A percentile compares a stretch with the other conserved stretches of the same genome.
Evolutionary conservation across 2,329 filamentous ascomycete genomes (phyloP).

Genomic region (Verticillium longisporum): DNA sequence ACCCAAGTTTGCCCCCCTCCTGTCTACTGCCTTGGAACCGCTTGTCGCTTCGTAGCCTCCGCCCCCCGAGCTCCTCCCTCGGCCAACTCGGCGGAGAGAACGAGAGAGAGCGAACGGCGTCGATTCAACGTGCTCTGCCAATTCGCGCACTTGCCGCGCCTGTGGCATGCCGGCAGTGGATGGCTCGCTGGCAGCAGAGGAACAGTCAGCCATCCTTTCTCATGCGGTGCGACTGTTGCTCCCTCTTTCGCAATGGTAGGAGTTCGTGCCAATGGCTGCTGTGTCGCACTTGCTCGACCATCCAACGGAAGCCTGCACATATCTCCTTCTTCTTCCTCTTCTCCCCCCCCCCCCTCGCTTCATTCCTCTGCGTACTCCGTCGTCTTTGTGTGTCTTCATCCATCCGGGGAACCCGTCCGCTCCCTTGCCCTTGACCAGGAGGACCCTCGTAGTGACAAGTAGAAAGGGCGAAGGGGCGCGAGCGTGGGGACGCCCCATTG

Average conservation of each 20-base stretch:
- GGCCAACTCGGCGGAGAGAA: neutral
- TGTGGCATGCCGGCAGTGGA: neutral
- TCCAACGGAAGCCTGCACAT: neutral
- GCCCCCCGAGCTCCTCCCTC: neutral
- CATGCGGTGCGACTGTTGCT: neutral
- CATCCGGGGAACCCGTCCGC: neutral
- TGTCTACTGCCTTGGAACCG: neutral
- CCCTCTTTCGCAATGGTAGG: neutral
- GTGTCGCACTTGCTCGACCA: neutral
- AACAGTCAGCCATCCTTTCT: neutral
- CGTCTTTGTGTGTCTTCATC: neutral
- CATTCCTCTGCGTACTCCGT: neutral
- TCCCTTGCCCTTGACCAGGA: neutral
- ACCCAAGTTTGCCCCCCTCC: neutral
- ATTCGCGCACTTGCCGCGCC: neutral
- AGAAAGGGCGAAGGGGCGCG: too few relatives aligned
- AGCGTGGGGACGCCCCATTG: too few relatives aligned
- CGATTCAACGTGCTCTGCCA: neutral
- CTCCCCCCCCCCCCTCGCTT: neutral
- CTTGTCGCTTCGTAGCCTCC: neutral
- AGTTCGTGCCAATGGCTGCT: neutral
- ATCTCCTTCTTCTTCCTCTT: too few relatives aligned
- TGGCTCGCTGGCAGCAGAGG: neutral
- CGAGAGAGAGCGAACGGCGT: neutral
- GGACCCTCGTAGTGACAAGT: neutral